Percentiles rank a stretch among this genome's conserved stretches.
These are phyloP conservation scores for Darksidea phi DNA, from an alignment of 495 filamentous ascomycete species.

Conservation along the genomic window DNA sequence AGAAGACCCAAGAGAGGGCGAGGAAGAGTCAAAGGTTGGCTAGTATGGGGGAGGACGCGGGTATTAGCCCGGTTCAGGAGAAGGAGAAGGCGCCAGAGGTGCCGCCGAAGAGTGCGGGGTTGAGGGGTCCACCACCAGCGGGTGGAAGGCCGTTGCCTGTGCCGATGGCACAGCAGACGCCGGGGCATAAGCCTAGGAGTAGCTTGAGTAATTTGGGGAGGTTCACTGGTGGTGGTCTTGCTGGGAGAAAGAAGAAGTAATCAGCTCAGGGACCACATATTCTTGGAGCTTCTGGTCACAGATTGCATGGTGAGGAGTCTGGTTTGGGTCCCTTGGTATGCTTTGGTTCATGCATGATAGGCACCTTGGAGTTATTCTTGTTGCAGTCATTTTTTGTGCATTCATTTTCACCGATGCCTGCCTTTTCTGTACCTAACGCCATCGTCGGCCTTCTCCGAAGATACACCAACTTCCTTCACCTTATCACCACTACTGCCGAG, in stretches of 20 bases:
- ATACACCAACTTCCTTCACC: not conserved
- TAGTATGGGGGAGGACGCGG: conserved; percentile 30
- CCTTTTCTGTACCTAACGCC: conserved; percentile 39
- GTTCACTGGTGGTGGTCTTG: conserved; percentile 32
- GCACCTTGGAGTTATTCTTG: too few species aligned
- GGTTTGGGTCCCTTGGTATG: too few species aligned
- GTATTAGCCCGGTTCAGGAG: conserved; percentile 25
- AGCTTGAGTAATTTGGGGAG: conserved; percentile 31
- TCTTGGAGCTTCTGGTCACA: too few species aligned
- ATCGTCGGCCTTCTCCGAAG: conserved; percentile 22
- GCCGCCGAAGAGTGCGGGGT: conserved; percentile 14
- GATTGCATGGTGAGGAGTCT: too few species aligned
- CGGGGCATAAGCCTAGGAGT: conserved; percentile 23
- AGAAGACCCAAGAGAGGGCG: conserved; percentile 78
- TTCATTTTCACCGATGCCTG: conserved; percentile 36
- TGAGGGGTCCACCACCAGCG: conserved; percentile 11
- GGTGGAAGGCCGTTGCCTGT: conserved; percentile 1
- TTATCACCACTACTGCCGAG: conserved; percentile 45
- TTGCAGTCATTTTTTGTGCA: not conserved
- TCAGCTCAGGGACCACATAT: not conserved
- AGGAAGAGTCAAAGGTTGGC: conserved; percentile 50
- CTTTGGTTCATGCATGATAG: too few species aligned
- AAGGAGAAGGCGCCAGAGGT: conserved; percentile 33
- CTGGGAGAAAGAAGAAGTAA: conserved; percentile 32
- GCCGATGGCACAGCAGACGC: not conserved